Percentiles rank a stretch among this genome's conserved stretches.
Conservation (phyloP, 148 eudicot species). For the Rhododendron vialii region DNA sequence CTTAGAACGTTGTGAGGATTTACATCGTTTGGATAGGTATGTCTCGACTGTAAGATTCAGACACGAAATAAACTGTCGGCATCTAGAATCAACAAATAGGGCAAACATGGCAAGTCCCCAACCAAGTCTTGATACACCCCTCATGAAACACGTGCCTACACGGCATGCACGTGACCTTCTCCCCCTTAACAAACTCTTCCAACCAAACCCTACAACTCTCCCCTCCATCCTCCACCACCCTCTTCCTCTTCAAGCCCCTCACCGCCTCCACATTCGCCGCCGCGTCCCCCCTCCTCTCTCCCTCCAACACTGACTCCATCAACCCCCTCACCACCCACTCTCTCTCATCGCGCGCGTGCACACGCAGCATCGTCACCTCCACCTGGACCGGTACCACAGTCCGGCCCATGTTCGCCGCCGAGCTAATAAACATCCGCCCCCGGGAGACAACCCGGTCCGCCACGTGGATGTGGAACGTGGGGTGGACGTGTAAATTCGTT, state of each 20-base stretch:
- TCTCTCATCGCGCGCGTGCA: not conserved
- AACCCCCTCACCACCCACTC: not conserved
- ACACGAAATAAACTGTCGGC: not conserved
- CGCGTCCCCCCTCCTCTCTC: not conserved
- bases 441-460: accelerated
- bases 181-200: not conserved
- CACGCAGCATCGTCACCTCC: no score
- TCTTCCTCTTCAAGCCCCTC: not conserved
- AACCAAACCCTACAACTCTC: not conserved
- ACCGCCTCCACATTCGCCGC: not conserved
- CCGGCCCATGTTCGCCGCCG: not conserved
- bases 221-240: not conserved
- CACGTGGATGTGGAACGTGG: not conserved
- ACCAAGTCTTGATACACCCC: not conserved
- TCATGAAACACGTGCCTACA: not conserved
- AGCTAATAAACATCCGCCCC: no score
- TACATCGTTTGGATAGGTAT: no score
- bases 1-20: no score
- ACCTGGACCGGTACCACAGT: not conserved
- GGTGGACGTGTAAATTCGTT: not conserved
- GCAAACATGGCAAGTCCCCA: not conserved
- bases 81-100: not conserved
- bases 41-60: no score
- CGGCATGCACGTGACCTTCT: not conserved
- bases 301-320: not conserved